Conservation (phyloP, 2,329 filamentous ascomycete species). For the Alternaria novae-zelandiae region DNA sequence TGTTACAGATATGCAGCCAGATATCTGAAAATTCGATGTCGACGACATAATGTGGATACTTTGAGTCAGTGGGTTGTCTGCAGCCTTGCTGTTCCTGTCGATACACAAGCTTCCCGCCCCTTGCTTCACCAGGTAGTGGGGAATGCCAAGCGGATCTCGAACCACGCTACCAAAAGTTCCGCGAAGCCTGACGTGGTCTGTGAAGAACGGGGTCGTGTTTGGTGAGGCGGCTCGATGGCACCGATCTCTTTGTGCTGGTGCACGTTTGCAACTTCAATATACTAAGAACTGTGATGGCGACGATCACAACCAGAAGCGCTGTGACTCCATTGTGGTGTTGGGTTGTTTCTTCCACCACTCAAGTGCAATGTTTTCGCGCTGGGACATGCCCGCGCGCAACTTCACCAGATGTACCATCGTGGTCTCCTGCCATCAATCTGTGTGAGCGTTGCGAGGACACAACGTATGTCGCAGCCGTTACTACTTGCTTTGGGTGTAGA, state of each 20-base stretch:
- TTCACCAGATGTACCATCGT: neutral
- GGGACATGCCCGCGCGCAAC: neutral
- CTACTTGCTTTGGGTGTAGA: neutral
- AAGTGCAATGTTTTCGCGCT: neutral
- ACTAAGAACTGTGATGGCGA: neutral
- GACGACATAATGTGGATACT: neutral
- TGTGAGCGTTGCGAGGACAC: neutral
- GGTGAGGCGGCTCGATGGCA: neutral
- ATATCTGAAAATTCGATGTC: neutral
- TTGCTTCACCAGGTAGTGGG: neutral
- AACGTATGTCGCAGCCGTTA: neutral
- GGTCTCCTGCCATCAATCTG: neutral
- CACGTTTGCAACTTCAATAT: neutral
- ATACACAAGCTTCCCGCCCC: conserved; percentile 1
- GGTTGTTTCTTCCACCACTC: conserved; percentile 2
- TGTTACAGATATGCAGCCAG: neutral
- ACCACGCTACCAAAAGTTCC: neutral
- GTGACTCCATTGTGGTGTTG: neutral
- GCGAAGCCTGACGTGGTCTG: neutral
- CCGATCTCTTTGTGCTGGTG: neutral
- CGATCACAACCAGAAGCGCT: conserved; percentile 1
- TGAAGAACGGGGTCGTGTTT: neutral
- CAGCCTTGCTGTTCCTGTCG: neutral
- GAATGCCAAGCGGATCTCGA: neutral
- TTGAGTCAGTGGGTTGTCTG: neutral